Evolutionary conservation across 768 basidiomycete species (phyloP), one percentile per base, ranked within the genome.

Genomic region (Psilocybe sp.): DNA sequence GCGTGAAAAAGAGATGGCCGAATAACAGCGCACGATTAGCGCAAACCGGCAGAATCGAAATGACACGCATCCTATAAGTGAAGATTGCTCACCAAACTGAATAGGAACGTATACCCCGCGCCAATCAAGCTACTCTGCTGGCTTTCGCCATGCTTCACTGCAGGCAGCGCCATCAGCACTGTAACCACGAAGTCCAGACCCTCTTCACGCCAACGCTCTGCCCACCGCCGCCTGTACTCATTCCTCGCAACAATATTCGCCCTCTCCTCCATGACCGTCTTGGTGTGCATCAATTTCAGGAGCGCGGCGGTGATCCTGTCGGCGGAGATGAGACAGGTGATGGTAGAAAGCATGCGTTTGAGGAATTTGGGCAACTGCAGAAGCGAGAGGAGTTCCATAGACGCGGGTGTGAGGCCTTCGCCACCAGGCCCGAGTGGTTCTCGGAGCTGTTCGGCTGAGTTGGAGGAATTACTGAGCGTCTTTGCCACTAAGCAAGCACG

Each of bases 31-130:
- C n/a, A n/a, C n/a, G n/a, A 39, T 44, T 23, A 19, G 40, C 14
- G 42, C 15, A 31, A 44, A 32, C 42, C 42, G 42, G 40, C 6
- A 13, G 10, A 15, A 5, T 16, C 28, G 28, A n/a, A 13, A 32
- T 14, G 13, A 16, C 20, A n/a, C 23, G 23, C 1, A 28, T n/a
- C n/a, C n/a, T n/a, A n/a, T n/a, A n/a, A n/a, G n/a, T n/a, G 4
- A 50, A 47, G 23, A 37, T 35, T 10, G 71, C 81, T 38, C 38
- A 85, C 85, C 58, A 88, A 55, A 51, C n/a, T n/a, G n/a, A n/a
- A n/a, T n/a, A n/a, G n/a, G n/a, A n/a, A n/a, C n/a, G n/a, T n/a
- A n/a, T n/a, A n/a, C n/a, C n/a, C n/a, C n/a, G n/a, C n/a, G n/a
- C n/a, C n/a, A n/a, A n/a, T n/a, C n/a, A n/a, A n/a, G n/a, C n/a